Percentiles rank a stretch among this genome's conserved stretches.
Evolutionary conservation across 2,329 filamentous ascomycete species (phyloP).

Genomic region (Fusarium sp.): DNA sequence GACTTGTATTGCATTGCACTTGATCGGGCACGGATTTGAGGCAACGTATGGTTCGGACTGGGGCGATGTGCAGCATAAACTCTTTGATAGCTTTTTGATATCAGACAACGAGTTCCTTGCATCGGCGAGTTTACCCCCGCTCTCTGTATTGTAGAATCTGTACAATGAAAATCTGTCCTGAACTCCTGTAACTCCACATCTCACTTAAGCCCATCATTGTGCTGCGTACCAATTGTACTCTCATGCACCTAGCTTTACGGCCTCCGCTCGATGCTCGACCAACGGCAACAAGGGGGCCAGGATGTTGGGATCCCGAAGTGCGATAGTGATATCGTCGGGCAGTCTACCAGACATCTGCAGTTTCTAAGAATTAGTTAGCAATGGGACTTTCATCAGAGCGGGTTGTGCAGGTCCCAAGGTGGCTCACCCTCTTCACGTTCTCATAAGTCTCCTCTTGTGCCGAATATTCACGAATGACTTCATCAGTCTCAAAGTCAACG

Average conservation of each 20-base stretch:
- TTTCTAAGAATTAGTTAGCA: conserved; percentile 50
- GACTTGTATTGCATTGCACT: conserved; percentile 17
- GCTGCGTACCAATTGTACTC: neutral
- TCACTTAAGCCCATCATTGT: neutral
- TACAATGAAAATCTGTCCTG: conserved; percentile 7
- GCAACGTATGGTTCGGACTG: neutral
- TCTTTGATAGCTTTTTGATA: conserved; percentile 29
- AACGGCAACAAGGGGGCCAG: conserved; percentile 76
- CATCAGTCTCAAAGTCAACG: conserved; percentile 82
- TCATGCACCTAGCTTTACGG: conserved; percentile 40
- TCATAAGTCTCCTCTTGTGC: conserved; percentile 86
- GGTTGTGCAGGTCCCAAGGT: neutral
- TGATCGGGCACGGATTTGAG: conserved; percentile 8
- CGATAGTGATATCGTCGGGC: conserved; percentile 79
- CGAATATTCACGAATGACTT: conserved; percentile 89
- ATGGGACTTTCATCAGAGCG: neutral
- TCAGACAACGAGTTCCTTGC: conserved; percentile 33
- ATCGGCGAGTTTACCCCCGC: conserved; percentile 12
- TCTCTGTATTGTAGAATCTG: conserved; percentile 1
- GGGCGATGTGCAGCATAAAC: conserved; percentile 10
- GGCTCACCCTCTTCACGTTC: conserved; percentile 74
- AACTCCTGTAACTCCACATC: conserved; percentile 36
- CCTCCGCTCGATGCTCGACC: conserved; percentile 75
- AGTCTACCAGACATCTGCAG: conserved; percentile 61
- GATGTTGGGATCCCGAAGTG: conserved; percentile 82